Percentiles rank a stretch among this genome's conserved stretches.
Evolutionary conservation across 1,284 basidiomycete species (phyloP).

Genomic region (Tausonia pullulans): DNA sequence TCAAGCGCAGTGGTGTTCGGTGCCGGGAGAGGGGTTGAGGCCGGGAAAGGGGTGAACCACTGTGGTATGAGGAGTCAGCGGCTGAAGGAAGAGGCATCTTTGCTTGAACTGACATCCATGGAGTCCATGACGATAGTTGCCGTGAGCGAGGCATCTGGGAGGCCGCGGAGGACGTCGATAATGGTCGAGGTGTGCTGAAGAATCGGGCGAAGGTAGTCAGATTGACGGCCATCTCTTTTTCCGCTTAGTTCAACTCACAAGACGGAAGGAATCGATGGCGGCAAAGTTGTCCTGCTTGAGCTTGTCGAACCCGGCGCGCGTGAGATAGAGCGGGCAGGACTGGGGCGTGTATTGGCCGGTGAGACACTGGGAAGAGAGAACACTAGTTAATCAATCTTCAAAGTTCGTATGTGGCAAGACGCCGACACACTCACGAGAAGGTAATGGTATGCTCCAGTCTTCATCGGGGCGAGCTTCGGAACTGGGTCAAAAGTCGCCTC

Average conservation of each 20-base stretch:
- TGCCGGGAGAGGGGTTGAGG: constrained; percentile 32
- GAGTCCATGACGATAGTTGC: constrained; percentile 70
- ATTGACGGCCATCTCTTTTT: no score
- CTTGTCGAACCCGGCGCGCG: constrained; percentile 50
- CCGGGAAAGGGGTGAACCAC: constrained; percentile 51
- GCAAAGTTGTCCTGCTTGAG: constrained; percentile 44
- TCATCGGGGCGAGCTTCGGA: constrained; percentile 42
- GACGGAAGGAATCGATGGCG: constrained; percentile 52
- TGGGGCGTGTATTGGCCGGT: constrained; percentile 53
- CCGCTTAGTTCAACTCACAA: constrained; percentile 24
- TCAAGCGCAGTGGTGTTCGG: constrained; percentile 26
- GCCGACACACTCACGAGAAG: constrained; percentile 39
- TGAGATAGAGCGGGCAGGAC: constrained; percentile 65
- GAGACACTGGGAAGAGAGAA: constrained; percentile 37
- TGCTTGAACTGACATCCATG: constrained; percentile 44
- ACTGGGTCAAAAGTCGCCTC: constrained; percentile 56
- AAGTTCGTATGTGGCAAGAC: no score
- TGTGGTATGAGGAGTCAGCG: constrained; percentile 13
- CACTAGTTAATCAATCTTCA: no score
- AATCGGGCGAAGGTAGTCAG: no score
- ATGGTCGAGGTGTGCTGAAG: constrained; percentile 59
- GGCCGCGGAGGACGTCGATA: constrained; percentile 49
- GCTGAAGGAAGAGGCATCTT: not conserved
- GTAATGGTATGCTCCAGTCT: constrained; percentile 57
- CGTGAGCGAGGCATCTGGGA: constrained; percentile 47